Evolutionary conservation across 139 green algal species (phyloP).

Genomic region (Chlorella sp.): DNA sequence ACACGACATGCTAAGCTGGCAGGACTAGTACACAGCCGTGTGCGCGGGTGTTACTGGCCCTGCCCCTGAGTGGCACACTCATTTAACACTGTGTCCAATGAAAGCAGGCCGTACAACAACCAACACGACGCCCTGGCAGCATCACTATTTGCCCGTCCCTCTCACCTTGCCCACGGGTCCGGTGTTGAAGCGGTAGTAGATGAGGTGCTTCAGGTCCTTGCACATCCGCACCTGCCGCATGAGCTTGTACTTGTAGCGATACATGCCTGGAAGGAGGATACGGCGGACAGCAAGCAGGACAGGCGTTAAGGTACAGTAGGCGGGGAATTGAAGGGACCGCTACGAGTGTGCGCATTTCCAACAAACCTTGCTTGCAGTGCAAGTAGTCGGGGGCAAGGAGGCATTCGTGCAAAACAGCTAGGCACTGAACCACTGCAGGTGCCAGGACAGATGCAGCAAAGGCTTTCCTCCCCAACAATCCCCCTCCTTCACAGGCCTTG

Average conservation of each 20-base stretch:
- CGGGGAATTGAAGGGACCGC: neutral
- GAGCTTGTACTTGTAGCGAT: slow-evolving; percentile 98
- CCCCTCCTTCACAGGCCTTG: too few species aligned
- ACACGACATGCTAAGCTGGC: neutral
- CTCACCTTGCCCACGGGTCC: slow-evolving; percentile 94
- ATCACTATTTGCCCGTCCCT: neutral
- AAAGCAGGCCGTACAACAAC: neutral
- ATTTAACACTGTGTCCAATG: neutral
- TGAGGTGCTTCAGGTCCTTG: slow-evolving; percentile 99
- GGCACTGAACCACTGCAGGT: too few species aligned
- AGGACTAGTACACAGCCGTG: neutral
- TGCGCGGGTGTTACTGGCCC: neutral
- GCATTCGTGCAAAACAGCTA: too few species aligned
- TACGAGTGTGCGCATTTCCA: too few species aligned
- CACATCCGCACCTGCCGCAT: slow-evolving; percentile 99
- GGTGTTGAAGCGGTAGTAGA: slow-evolving; percentile 99
- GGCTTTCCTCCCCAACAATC: neutral
- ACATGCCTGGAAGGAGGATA: slow-evolving; percentile 72
- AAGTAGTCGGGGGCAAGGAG: neutral
- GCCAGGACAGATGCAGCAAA: too few species aligned
- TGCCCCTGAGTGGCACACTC: neutral
- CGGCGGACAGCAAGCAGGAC: neutral
- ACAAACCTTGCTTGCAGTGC: too few species aligned
- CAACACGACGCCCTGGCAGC: neutral
- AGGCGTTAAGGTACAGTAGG: neutral